phyloP scores from a whole-genome alignment of 202 grass and related monocot genomes.

The Zizania palustris region DNA sequence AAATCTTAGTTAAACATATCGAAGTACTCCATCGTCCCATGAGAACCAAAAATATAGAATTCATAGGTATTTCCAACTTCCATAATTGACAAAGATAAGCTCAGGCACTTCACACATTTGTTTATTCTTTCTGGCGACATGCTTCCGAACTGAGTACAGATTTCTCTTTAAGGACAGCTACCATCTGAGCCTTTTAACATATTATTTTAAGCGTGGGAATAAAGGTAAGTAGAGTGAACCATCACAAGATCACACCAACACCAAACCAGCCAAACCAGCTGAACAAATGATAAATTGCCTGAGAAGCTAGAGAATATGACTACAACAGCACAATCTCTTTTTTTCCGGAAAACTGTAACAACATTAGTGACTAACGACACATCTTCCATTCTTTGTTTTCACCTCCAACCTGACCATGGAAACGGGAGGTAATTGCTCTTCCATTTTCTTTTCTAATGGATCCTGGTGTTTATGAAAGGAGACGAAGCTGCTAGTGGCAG shows the following conservation, averaged over 20 bases:
- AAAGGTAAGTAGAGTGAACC: too few relatives aligned
- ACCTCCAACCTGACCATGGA: slow-evolving; percentile 21
- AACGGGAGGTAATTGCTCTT: slow-evolving; percentile 1
- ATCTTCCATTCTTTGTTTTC: slow-evolving; percentile 15
- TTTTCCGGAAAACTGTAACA: slow-evolving; percentile 1
- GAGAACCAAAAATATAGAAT: too few relatives aligned
- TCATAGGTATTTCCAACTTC: not conserved
- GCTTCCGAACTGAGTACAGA: not conserved
- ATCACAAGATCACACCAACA: not conserved
- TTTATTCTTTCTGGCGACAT: slow-evolving; percentile 8
- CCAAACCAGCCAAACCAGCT: slow-evolving; percentile 9
- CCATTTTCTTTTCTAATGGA: slow-evolving; percentile 20
- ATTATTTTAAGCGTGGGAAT: too few relatives aligned
- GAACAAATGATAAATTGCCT: slow-evolving; percentile 15
- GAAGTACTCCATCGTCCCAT: too few relatives aligned
- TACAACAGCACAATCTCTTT: slow-evolving; percentile 13
- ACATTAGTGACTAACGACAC: not conserved
- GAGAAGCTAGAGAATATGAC: slow-evolving; percentile 28
- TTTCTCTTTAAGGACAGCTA: not conserved
- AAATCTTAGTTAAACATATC: too few relatives aligned
- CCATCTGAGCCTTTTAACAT: too few relatives aligned
- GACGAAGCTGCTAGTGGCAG: slow-evolving; percentile 33
- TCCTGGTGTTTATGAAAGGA: not conserved
- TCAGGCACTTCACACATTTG: not conserved
- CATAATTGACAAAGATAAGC: not conserved